Conservation (phyloP, 2,329 filamentous ascomycete species). For the Fusarium sp. region DNA sequence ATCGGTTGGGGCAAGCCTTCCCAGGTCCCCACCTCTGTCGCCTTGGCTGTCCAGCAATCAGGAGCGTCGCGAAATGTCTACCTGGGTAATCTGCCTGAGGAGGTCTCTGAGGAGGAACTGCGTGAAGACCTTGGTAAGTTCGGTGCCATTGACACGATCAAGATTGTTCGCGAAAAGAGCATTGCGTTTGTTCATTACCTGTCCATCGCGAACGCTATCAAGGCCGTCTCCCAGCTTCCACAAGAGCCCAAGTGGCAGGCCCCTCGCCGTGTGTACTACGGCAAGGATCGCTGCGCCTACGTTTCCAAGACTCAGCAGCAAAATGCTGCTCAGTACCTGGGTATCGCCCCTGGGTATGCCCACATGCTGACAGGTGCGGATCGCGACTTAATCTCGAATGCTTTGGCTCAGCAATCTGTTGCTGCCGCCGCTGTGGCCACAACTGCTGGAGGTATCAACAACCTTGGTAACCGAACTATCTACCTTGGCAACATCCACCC, state of each 20-base stretch:
- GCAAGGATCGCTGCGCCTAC: slow-evolving; percentile 97
- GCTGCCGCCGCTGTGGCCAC: slow-evolving; percentile 97
- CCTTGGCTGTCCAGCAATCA: slow-evolving; percentile 96
- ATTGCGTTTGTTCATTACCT: slow-evolving; percentile 98
- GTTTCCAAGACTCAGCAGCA: slow-evolving; percentile 99
- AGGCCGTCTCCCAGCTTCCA: slow-evolving; percentile 94
- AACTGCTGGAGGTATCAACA: slow-evolving; percentile 95
- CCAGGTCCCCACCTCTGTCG: slow-evolving; percentile 96
- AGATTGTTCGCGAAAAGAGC: slow-evolving; percentile 96
- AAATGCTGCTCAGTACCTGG: slow-evolving; percentile 97
- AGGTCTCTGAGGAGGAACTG: slow-evolving; percentile 89
- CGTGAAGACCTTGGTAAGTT: slow-evolving; percentile 97
- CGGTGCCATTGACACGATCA: slow-evolving; percentile 95
- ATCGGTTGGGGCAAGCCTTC: slow-evolving; percentile 99
- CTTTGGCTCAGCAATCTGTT: slow-evolving; percentile 96
- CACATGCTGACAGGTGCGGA: slow-evolving; percentile 97
- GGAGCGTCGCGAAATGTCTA: slow-evolving; percentile 98
- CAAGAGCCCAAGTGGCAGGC: slow-evolving; percentile 98
- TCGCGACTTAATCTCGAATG: slow-evolving; percentile 95
- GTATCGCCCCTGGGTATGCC: slow-evolving; percentile 95
- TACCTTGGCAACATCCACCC: slow-evolving; percentile 99
- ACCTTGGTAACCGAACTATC: slow-evolving; percentile 96
- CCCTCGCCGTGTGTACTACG: slow-evolving; percentile 96
- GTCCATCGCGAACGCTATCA: slow-evolving; percentile 97
- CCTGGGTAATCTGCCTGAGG: slow-evolving; percentile 91